Evolutionary conservation across 108 stramenopile species (phyloP), one percentile per base, ranked within the genome.

Genomic region (Nitzschia inconspicua): DNA sequence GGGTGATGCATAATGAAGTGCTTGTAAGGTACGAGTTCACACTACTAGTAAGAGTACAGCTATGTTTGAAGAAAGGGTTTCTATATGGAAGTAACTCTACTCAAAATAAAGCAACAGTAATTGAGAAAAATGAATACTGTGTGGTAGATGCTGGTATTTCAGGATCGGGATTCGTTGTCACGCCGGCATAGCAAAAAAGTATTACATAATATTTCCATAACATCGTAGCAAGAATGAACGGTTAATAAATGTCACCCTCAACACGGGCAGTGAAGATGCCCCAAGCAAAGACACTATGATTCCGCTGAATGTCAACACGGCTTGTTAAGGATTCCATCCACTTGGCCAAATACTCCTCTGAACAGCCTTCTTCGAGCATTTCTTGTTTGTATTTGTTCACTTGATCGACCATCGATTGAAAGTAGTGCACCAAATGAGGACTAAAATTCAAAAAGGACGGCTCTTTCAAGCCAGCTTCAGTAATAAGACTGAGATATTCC

Each of bases 361-460:
- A 56, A 44, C 60, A 62, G 2, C 69, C 69, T 30, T 78, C 72
- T 23, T 69, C 54, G 58, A 78, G 28, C 60, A 78, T 62, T 25
- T 40, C 43, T 0, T 61, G 73, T 36, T 68, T 54, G 46, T 60
- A 40, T 18, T 60, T 57, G 16, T 37, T 57, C 26, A 78, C 64
- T 48, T 78, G 72, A 47, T 78, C 59, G 28, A 78, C 60, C 77
- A 78, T 78, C 27, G 69, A 36, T 52, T 78, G 77, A 39, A 78
- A 78, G 50, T 63, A 65, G 44, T 65, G 59, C 18, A 57, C 67
- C 68, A 78, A 57, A 59, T 78, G 72, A 20, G 77, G 68, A 41
- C 53, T 66, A 23, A 78, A 53, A 34, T 78, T 68, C 28, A 70
- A 39, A 36, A 74, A 78, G n/a, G 68, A 69, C 13, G 56, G 54